Evolutionary conservation across 2,329 filamentous ascomycete genomes (phyloP).

Genomic region (Monosporascus sp.): DNA sequence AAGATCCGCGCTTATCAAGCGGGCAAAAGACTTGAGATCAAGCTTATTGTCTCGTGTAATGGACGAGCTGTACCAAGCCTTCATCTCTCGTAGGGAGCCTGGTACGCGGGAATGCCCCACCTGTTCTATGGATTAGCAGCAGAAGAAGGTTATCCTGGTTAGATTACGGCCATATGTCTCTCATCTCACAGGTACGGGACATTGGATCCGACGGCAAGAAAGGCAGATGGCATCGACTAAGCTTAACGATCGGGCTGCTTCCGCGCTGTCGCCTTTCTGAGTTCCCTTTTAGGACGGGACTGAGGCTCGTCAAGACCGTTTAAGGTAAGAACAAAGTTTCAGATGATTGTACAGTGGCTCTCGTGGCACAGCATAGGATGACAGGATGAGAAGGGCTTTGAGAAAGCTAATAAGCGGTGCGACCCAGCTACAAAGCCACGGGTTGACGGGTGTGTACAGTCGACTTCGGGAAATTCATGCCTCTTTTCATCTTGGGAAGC

Average conservation of each 20-base stretch:
- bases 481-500: slow-evolving; percentile 25
- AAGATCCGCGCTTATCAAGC: slow-evolving; percentile 6
- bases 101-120: slow-evolving; percentile 22
- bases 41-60: slow-evolving; percentile 15
- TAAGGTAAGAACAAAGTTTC: slow-evolving; percentile 23
- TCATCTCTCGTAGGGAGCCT: slow-evolving; percentile 4
- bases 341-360: slow-evolving; percentile 25
- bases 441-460: slow-evolving; percentile 29
- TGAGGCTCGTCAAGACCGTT: slow-evolving; percentile 15
- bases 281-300: slow-evolving; percentile 13
- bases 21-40: slow-evolving; percentile 12
- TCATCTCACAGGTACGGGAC: slow-evolving; percentile 2
- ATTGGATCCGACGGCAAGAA: slow-evolving; percentile 15
- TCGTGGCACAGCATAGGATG: slow-evolving; percentile 29
- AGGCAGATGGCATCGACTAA: slow-evolving; percentile 21
- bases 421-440: slow-evolving; percentile 19
- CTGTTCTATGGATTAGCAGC: slow-evolving; percentile 24
- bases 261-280: slow-evolving; percentile 12
- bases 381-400: slow-evolving; percentile 21
- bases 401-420: slow-evolving; percentile 16
- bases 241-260: slow-evolving; percentile 15
- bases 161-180: slow-evolving; percentile 1
- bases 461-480: slow-evolving; percentile 31
- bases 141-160: slow-evolving; percentile 21
- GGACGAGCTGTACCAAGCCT: slow-evolving; percentile 9